Base-by-base conservation (phyloP, 208 protist genomes). In the Leishmania braziliensis region DNA sequence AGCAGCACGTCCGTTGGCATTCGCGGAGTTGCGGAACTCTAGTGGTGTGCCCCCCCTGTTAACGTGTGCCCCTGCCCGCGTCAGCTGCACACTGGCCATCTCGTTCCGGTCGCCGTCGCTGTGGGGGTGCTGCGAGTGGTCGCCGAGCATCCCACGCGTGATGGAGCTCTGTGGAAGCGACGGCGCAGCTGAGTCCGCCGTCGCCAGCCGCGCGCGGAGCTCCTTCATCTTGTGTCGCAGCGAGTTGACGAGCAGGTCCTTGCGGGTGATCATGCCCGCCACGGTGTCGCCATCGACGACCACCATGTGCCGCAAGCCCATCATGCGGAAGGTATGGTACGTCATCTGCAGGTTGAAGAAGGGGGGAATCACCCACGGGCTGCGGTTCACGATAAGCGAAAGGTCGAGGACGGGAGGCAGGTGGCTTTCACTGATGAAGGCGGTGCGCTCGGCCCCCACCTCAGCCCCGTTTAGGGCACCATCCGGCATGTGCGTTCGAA, bases 271-370 rank as follows among this genome's bases (percentile, higher is more conserved):
- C n/a, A 99, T 96, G 50, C 97, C 96, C 6, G 90, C 80, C 10
- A 98, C 92, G 39, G 81, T 84, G 74, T 96, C 92, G 53, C 91
- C 88, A 78, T 98, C 89, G 29, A 98, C 90, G 50, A 99, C 96
- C 4, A 96, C 91, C 91, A 99, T 91, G 86, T 98, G 96, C 18
- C 97, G 95, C 75, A 99, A 88, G 0, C 96, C 97, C 93, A 99
- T 96, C 72, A 88, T 94, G 46, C 95, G 90, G 80, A 99, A 99
- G 14, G 97, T 93, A 62, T 93, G 85, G 81, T 97, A 98, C 4
- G 90, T 88, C 91, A 97, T 96, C 62, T 95, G 81, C 29, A 97
- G 79, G 56, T 97, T 95, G 79, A 96, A 95, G 85, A 93, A 95
- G 9, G 88, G 90, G 1, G 92, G 88, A 36, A 98, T 93, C 39